These are phyloP conservation scores for Cladophialophora bantiana DNA, from an alignment of 2,329 filamentous ascomycete species.

Conservation along the genomic window DNA sequence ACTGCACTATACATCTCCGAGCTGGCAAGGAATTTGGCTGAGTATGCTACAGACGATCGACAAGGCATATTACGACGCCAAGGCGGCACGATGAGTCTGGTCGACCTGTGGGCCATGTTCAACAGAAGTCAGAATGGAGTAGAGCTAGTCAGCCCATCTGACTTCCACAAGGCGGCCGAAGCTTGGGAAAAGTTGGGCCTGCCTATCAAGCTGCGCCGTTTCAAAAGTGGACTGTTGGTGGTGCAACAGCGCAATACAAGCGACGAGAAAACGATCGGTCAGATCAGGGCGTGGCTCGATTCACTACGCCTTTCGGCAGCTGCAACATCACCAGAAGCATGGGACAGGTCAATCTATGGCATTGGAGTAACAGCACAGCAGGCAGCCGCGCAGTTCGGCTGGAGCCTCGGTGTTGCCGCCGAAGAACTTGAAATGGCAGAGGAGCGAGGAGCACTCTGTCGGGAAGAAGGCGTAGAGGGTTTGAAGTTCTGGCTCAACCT, in stretches of 20 bases:
- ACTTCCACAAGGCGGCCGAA: constrained; percentile 87
- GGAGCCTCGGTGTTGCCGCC: constrained; percentile 94
- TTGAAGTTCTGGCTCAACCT: constrained; percentile 91
- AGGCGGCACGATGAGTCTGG: constrained; percentile 86
- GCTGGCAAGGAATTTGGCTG: constrained; percentile 80
- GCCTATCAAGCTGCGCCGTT: constrained; percentile 83
- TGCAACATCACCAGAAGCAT: constrained; percentile 65
- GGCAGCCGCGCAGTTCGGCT: constrained; percentile 86
- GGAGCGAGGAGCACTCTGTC: constrained; percentile 83
- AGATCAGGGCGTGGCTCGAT: constrained; percentile 77
- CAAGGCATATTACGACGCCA: constrained; percentile 78
- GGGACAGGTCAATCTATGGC: constrained; percentile 81
- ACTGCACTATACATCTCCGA: constrained; percentile 91
- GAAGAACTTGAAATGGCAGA: constrained; percentile 98
- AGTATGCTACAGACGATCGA: constrained; percentile 86
- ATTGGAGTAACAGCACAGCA: constrained; percentile 89
- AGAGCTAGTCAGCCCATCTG: constrained; percentile 87
- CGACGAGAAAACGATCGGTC: constrained; percentile 84
- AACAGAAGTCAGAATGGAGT: constrained; percentile 92
- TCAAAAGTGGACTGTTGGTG: constrained; percentile 92
- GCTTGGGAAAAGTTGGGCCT: constrained; percentile 88
- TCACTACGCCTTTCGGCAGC: constrained; percentile 67
- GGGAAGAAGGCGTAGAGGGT: constrained; percentile 90
- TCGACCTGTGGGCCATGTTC: constrained; percentile 93
- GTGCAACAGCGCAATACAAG: constrained; percentile 88